A percentile compares a stretch with the other conserved stretches of the same genome.
phyloP scores from a whole-genome alignment of 768 basidiomycete genomes.

The Lactarius sp. region DNA sequence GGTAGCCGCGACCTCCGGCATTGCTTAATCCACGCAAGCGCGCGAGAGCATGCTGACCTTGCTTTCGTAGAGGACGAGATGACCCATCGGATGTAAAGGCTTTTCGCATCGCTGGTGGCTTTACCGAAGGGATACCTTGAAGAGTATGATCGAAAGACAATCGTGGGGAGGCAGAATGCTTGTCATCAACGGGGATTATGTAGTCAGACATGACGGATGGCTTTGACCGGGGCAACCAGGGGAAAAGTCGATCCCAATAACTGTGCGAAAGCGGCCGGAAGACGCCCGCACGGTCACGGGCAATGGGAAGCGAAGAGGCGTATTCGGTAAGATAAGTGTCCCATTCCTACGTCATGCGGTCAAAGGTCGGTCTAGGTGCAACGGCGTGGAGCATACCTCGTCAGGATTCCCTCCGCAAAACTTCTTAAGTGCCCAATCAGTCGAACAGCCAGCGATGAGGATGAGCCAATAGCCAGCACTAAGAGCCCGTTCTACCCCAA shows the following conservation, averaged over 20 bases:
- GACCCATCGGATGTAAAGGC: conserved; percentile 2
- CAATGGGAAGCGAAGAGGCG: conserved; percentile 45
- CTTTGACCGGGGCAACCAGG: conserved; percentile 18
- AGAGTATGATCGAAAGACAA: conserved; percentile 8
- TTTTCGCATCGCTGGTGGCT: neutral
- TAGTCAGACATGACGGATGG: conserved; percentile 3
- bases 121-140: neutral
- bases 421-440: conserved; percentile 51
- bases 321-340: conserved; percentile 61
- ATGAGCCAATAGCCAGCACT: conserved; percentile 54
- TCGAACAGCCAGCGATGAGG: conserved; percentile 40
- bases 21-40: conserved; percentile 11
- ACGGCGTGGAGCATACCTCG: conserved; percentile 39
- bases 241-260: conserved; percentile 50
- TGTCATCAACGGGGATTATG: conserved; percentile 13
- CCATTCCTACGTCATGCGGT: conserved; percentile 50
- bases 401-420: conserved; percentile 66
- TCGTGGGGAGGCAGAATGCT: conserved; percentile 4
- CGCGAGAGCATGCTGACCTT: conserved; percentile 3
- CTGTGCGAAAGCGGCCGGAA: conserved; percentile 48
- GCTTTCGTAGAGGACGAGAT: conserved; percentile 6
- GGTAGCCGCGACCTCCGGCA: conserved; percentile 30
- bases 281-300: conserved; percentile 46
- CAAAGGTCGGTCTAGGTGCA: neutral
- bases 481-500: conserved; percentile 50